Base-by-base conservation (phyloP, 257 asterid species). In the Solanum appendiculatum region DNA sequence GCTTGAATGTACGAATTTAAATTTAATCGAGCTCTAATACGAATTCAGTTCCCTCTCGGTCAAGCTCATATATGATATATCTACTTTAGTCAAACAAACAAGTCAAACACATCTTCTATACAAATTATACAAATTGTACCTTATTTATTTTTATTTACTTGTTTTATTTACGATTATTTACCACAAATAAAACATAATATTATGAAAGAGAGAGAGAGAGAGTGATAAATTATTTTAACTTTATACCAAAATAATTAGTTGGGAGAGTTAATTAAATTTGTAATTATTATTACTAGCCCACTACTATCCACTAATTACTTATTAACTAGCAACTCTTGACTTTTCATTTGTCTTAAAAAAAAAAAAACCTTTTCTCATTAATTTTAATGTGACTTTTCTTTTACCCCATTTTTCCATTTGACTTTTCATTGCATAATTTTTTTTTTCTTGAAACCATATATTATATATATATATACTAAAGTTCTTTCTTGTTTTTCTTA, bases 351-450 rank as follows among this genome's bases (percentile, higher is more conserved):
- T 80, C 66, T 25, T 5, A 27, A 7, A 39, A 37, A 69, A 66
- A 12, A 6, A 2, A 39, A 37, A 74, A 9, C 18, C 33, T 11
- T 74, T 39, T 74, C 54, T 74, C 56, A 74, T 39, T 21, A 74
- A 21, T 39, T 74, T 39, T 15, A 72, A 72, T 12, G 81, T 72
- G 56, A 21, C 34, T 39, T 75, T 87, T 87, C 70, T 91, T 92
- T 9, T 88, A 72, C 54, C 86, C 91, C 86, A 83, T 63, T 64
- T 70, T 87, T 86, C 39, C 14, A 42, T 68, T 88, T 85, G 88
- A 82, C 85, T 89, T 90, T 82, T 64, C 91, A 81, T 81, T 37
- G 82, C 68, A 64, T 87, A 86, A 83, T 60, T 87, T 88, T 91
- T 74, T 11, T 12, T 29, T 12, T 29, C n/a, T 40, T 75, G 23